These are phyloP conservation scores for Penicillium robsamsonii DNA, from an alignment of 495 filamentous ascomycete genomes.

Conservation along the genomic window DNA sequence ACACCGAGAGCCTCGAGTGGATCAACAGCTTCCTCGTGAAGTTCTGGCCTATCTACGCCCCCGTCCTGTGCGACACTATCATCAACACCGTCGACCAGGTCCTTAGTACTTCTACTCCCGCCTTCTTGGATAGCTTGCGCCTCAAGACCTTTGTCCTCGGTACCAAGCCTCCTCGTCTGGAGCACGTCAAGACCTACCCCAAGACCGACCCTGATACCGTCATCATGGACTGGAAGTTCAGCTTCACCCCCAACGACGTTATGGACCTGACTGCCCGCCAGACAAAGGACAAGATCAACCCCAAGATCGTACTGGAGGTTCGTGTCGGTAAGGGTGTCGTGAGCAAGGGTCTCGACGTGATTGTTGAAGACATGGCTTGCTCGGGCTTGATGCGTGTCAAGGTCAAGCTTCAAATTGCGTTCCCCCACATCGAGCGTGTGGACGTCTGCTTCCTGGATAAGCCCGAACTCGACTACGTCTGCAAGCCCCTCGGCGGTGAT, in stretches of 20 bases:
- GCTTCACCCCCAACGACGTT: slow-evolving; percentile 93
- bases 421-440: slow-evolving; percentile 89
- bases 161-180: slow-evolving; percentile 90
- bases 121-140: slow-evolving; percentile 88
- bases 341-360: slow-evolving; percentile 94
- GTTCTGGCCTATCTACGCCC: slow-evolving; percentile 98
- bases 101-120: slow-evolving; percentile 82
- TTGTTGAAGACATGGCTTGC: slow-evolving; percentile 97
- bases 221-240: slow-evolving; percentile 99
- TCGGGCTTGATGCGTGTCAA: slow-evolving; percentile 93
- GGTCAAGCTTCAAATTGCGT: slow-evolving; percentile 92
- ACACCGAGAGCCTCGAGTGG: slow-evolving; percentile 94
- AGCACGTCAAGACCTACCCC: slow-evolving; percentile 97
- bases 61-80: slow-evolving; percentile 86
- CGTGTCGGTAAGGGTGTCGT: slow-evolving; percentile 90
- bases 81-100: slow-evolving; percentile 95
- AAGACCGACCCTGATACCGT: slow-evolving; percentile 93
- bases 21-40: slow-evolving; percentile 98
- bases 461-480: slow-evolving; percentile 87
- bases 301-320: slow-evolving; percentile 92
- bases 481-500: slow-evolving; percentile 95
- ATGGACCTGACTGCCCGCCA: slow-evolving; percentile 88
- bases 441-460: slow-evolving; percentile 82
- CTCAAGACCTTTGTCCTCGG: slow-evolving; percentile 90
- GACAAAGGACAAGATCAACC: slow-evolving; percentile 91